phyloP scores from a whole-genome alignment of 169 alveolate genomes.

The Neospora caninum region DNA sequence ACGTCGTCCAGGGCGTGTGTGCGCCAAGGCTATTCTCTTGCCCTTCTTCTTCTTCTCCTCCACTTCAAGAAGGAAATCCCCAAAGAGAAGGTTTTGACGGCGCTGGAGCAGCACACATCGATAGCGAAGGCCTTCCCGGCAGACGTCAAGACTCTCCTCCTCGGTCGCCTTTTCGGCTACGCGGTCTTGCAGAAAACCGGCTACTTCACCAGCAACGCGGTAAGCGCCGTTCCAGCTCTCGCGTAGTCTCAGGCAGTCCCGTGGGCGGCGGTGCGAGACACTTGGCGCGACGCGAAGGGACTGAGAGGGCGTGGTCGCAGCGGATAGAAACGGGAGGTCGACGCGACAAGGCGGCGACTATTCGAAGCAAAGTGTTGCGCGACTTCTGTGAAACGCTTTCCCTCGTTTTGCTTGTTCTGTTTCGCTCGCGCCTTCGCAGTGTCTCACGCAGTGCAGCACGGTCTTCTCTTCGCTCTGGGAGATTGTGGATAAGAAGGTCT shows the following conservation, averaged over 20 bases:
- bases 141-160: background rate
- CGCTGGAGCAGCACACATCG: background rate
- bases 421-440: background rate
- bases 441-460: background rate
- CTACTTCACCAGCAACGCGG: background rate
- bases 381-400: background rate
- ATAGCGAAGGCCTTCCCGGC: background rate
- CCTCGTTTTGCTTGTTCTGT: background rate
- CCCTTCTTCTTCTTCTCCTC: background rate
- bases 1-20: conserved; percentile 3
- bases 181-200: background rate
- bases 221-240: background rate
- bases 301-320: no score
- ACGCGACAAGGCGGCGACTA: no score
- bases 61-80: conserved; percentile 32
- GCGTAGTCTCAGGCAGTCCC: background rate
- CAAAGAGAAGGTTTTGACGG: background rate
- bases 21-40: conserved; percentile 11
- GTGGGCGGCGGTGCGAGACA: background rate
- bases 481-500: background rate
- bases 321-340: no score
- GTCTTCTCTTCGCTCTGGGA: conserved; percentile 1
- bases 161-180: conserved; percentile 32
- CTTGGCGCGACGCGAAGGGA: no score
- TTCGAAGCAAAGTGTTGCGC: no score